Evolutionary conservation across 768 basidiomycete species (phyloP), one percentile per base, ranked within the genome.

Genomic region (Cyathus striatus): DNA sequence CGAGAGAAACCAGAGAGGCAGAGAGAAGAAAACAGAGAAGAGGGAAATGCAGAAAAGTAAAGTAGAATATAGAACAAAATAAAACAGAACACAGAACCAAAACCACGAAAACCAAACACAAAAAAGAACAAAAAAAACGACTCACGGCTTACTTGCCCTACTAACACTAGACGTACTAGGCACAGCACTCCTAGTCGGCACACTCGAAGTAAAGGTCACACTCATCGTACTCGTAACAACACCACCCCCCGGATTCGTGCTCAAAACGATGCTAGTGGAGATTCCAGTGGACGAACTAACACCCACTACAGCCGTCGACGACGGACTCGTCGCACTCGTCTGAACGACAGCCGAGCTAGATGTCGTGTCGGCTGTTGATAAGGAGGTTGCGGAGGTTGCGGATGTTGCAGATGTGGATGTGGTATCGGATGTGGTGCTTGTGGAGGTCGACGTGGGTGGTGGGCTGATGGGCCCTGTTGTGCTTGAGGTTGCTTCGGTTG

Each of bases 151-250:
- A 16, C 16, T 32, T 2, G 43, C 23, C n/a, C n/a, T n/a, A 25
- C 24, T 13, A 9, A 37, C 43, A 23, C 17, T 23, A 3, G 36
- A 21, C 5, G 14, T 18, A 3, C 39, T 41, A 2, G 49, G 23
- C 4, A 20, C 25, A 2, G 30, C 9, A 25, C 33, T 25, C 7
- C 39, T 30, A 12, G 40, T 43, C 20, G 33, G 42, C 13, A 56
- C 34, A 4, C 47, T 38, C n/a, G 50, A 40, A 22, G 33, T 23
- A 9, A 54, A n/a, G n/a, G n/a, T n/a, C n/a, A n/a, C n/a, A n/a
- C n/a, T 52, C 3, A 56, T 48, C n/a, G 54, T 57, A 16, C 42
- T 46, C 4, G 55, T 60, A 14, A 56, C 47, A 4, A 52, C 40
- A 18, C 16, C 16, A 12, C 41, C 49, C 4, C 40, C 38, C 1